A percentile compares a stretch with the other conserved stretches of the same genome.
These are phyloP conservation scores for Lactarius quietus DNA, from an alignment of 768 basidiomycete genomes.

Conservation along the genomic window DNA sequence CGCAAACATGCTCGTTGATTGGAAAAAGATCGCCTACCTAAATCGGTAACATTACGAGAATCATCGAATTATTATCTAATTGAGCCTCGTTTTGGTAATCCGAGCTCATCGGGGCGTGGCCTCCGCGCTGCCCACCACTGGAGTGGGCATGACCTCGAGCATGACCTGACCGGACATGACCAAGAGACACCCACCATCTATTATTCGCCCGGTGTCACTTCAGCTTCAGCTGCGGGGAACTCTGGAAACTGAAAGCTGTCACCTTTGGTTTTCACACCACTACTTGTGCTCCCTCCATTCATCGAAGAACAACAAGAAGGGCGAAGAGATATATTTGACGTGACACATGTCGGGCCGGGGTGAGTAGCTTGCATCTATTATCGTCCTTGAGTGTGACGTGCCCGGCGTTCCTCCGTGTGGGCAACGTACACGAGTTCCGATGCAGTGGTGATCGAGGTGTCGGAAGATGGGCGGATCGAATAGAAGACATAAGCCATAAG, in stretches of 20 bases:
- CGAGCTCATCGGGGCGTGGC: conserved; percentile 19
- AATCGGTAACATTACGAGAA: conserved; percentile 1
- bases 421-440: conserved; percentile 8
- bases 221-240: conserved; percentile 2
- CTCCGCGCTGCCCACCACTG: not conserved
- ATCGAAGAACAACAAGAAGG: not conserved
- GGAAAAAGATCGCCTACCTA: conserved; percentile 11
- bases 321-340: not conserved
- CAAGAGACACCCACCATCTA: not conserved
- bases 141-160: no score
- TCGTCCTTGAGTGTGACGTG: not conserved
- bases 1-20: not conserved
- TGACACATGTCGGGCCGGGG: conserved; percentile 12
- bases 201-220: conserved; percentile 8
- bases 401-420: not conserved
- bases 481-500: conserved; percentile 9
- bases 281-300: not conserved
- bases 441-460: conserved; percentile 18
- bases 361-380: not conserved
- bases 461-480: conserved; percentile 22
- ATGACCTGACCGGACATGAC: not conserved
- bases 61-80: conserved; percentile 6
- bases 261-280: conserved; percentile 1
- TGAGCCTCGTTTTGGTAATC: conserved; percentile 5
- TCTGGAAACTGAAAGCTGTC: not conserved